These are phyloP conservation scores for Clathrospora elynae DNA, from an alignment of 2,329 filamentous ascomycete species.

Conservation along the genomic window DNA sequence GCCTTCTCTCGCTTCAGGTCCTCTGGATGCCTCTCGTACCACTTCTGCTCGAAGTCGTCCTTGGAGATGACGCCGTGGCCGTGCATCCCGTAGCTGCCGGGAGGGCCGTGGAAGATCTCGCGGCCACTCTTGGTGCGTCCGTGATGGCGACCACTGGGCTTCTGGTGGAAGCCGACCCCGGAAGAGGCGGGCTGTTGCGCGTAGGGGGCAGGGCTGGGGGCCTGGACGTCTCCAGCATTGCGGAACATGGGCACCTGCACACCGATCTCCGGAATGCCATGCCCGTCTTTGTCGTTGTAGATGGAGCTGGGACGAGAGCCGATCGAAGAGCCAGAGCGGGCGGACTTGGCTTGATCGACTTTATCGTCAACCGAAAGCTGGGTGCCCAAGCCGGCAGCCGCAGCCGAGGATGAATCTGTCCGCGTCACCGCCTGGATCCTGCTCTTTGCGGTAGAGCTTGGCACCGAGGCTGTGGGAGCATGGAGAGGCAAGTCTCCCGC, in stretches of 20 bases:
- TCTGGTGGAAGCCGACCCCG: conserved; percentile 61
- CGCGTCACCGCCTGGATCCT: conserved; percentile 83
- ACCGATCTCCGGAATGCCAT: conserved; percentile 91
- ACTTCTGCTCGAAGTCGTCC: conserved; percentile 87
- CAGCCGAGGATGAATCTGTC: conserved; percentile 86
- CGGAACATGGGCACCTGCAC: conserved; percentile 92
- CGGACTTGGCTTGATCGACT: conserved; percentile 28
- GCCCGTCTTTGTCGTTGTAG: conserved; percentile 68
- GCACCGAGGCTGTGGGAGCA: conserved; percentile 85
- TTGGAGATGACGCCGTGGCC: conserved; percentile 77
- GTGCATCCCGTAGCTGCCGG: conserved; percentile 91
- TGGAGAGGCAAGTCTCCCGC: conserved; percentile 83
- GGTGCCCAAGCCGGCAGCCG: conserved; percentile 81
- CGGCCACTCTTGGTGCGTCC: conserved; percentile 72
- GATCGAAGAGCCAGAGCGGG: conserved; percentile 42
- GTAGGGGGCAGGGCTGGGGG: conserved; percentile 77
- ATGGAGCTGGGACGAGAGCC: conserved; percentile 60
- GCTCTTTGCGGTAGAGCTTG: conserved; percentile 79
- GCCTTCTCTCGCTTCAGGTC: conserved; percentile 74
- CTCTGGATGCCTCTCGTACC: conserved; percentile 92
- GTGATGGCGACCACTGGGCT: conserved; percentile 59
- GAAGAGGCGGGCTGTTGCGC: conserved; percentile 45
- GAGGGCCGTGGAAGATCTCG: conserved; percentile 72
- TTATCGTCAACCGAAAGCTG: conserved; percentile 50
- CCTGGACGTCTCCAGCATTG: conserved; percentile 92